Base-by-base conservation (phyloP, 192 early-diverging fungal genomes). In the Physocladia obscura region DNA sequence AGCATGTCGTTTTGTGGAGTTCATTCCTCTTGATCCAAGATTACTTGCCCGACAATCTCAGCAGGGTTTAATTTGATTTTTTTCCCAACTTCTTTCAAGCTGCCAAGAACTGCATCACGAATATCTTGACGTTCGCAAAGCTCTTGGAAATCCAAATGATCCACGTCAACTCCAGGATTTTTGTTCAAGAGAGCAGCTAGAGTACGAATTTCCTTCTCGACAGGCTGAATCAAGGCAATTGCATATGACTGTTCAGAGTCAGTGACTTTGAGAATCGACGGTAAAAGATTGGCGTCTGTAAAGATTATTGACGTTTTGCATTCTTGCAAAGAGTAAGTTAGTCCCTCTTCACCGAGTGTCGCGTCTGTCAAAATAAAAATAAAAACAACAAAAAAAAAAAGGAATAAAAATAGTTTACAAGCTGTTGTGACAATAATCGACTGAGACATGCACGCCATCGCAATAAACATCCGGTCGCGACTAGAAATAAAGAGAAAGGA, bases 281-380 rank as follows among this genome's bases (percentile, higher is more conserved):
- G 77, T 36, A 95, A 79, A 36, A 92, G 78, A 37, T 91, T 88
- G 1, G 82, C 84, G 63, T 90, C 87, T 69, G 92, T 91, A 68
- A 91, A 91, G 60, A 92, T 78, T 44, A 85, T 82, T 6, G 70
- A 65, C 27, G 90, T 86, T 70, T 89, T 90, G 37, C 90, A 79
- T 77, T 96, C 90, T 67, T 90, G 89, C 77, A 95, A 88, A 8
- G 94, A 93, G 69, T 91, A 93, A 55, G 82, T 52, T 48, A 95
- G 87, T 51, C 93, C 92, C 17, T 92, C 89, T 65, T 89, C 89
- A 31, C 92, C 94, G 35, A 96, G 82, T 38, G 92, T 93, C 19
- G 26, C 49, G 89, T 89, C 71, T 90, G 90, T 13, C 64, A 39
- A 24, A 5, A 24, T 11, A 31, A 55, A 49, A n/a, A 48, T 47